Evolutionary conservation across 2,329 filamentous ascomycete species (phyloP).

Genomic region (Balansia obtecta): DNA sequence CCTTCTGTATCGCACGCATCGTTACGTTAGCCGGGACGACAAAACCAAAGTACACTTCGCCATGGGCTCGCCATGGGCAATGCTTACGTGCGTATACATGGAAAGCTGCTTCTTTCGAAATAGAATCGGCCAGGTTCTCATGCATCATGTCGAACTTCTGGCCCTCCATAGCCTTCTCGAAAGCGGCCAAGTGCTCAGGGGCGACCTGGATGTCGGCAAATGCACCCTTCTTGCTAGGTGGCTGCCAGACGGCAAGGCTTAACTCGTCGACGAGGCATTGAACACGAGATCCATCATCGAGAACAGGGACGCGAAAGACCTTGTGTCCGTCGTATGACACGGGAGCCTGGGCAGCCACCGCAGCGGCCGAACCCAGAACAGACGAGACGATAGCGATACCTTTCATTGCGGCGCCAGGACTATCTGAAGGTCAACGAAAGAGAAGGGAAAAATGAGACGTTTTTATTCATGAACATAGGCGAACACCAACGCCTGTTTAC

Average conservation of each 20-base stretch:
- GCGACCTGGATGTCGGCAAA: slow-evolving; percentile 29
- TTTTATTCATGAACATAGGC: neutral
- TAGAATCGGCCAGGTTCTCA: slow-evolving; percentile 26
- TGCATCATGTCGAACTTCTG: slow-evolving; percentile 24
- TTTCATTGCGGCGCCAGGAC: slow-evolving; percentile 8
- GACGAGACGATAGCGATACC: slow-evolving; percentile 6
- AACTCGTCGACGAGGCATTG: slow-evolving; percentile 22
- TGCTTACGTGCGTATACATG: slow-evolving; percentile 17
- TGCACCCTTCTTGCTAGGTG: slow-evolving; percentile 17
- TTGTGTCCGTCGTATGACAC: slow-evolving; percentile 32
- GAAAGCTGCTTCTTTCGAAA: slow-evolving; percentile 21
- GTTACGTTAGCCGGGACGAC: neutral
- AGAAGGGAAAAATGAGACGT: neutral
- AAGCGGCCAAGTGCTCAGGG: slow-evolving; percentile 20
- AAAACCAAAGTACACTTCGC: neutral
- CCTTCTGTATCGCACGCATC: slow-evolving; percentile 7
- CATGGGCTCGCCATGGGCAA: neutral
- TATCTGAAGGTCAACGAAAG: neutral
- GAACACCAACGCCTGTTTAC: too few relatives aligned
- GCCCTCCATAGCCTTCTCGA: slow-evolving; percentile 18
- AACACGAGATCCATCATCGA: slow-evolving; percentile 19
- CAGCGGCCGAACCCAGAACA: slow-evolving; percentile 10
- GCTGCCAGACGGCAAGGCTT: slow-evolving; percentile 25
- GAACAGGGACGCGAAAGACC: slow-evolving; percentile 29
- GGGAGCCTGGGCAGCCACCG: slow-evolving; percentile 6